These are phyloP conservation scores for Elsinoe ampelina DNA, from an alignment of 2,329 filamentous ascomycete genomes.

Conservation along the genomic window DNA sequence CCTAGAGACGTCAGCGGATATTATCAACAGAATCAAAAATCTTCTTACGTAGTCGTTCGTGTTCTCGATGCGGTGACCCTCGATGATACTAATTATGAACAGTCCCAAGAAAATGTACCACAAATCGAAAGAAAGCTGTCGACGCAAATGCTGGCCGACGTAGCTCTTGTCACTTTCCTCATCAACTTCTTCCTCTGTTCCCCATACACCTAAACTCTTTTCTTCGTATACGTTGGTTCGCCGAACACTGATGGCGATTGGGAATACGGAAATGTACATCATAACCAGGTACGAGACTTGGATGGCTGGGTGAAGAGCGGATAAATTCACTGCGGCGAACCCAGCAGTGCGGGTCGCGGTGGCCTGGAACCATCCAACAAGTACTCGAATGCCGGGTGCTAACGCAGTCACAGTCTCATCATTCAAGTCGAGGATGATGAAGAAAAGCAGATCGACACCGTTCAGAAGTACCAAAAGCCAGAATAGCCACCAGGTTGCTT, in stretches of 20 bases:
- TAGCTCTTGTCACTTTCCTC: conserved; percentile 63
- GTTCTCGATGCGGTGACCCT: conserved; percentile 61
- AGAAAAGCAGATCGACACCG: conserved; percentile 76
- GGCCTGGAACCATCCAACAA: conserved; percentile 86
- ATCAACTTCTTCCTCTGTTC: conserved; percentile 40
- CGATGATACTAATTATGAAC: conserved; percentile 85
- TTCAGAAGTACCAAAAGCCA: conserved; percentile 76
- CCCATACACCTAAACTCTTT: conserved; percentile 68
- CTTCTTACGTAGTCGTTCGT: conserved; percentile 38
- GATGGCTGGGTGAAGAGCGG: conserved; percentile 74
- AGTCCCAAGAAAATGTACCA: conserved; percentile 95
- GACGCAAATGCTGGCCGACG: conserved; percentile 80
- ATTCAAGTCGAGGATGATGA: conserved; percentile 82
- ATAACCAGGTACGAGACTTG: conserved; percentile 93
- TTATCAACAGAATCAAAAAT: not conserved
- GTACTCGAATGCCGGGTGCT: conserved; percentile 63
- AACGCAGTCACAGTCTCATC: conserved; percentile 58
- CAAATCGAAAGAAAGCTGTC: conserved; percentile 90
- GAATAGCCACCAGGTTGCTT: conserved; percentile 93
- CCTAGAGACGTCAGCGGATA: conserved; percentile 26
- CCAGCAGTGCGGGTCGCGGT: conserved; percentile 83
- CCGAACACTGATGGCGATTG: conserved; percentile 89
- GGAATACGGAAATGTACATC: conserved; percentile 99
- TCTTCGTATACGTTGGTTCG: conserved; percentile 96
- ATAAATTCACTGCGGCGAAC: conserved; percentile 71